Evolutionary conservation across 805 yeast species (phyloP).

Genomic region (Myxozyma kluyveri): DNA sequence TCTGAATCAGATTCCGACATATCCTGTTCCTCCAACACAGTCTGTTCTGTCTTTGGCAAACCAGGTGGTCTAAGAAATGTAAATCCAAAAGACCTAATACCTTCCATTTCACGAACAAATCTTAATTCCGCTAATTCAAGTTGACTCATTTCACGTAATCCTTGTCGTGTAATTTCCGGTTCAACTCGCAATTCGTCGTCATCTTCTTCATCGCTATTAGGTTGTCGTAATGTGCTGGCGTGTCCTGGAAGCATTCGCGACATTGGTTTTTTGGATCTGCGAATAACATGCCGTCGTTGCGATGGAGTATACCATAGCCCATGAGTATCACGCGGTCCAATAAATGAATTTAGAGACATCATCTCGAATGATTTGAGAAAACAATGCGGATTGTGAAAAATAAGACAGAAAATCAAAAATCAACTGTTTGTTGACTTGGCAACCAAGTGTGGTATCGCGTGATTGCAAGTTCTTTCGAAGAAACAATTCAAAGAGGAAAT

Average conservation of each 20-base stretch:
- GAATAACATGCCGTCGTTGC: slow-evolving; percentile 4
- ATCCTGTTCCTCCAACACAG: slow-evolving; percentile 34
- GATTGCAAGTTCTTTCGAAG: too few species aligned
- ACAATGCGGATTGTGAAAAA: neutral
- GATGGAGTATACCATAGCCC: slow-evolving; percentile 13
- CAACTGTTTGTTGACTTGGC: slow-evolving; percentile 1
- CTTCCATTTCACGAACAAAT: slow-evolving; percentile 17
- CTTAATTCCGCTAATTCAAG: slow-evolving; percentile 18
- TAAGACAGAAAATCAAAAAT: neutral
- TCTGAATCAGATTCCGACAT: slow-evolving; percentile 35
- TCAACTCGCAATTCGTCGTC: neutral
- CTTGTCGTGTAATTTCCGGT: neutral
- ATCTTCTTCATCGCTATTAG: neutral
- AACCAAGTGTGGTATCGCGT: too few species aligned
- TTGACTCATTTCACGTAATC: neutral
- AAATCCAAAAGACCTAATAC: slow-evolving; percentile 49
- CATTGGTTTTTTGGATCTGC: slow-evolving; percentile 1
- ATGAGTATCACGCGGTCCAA: slow-evolving; percentile 1
- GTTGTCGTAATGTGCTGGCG: neutral
- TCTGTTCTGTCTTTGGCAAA: slow-evolving; percentile 50
- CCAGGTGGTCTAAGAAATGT: slow-evolving; percentile 58
- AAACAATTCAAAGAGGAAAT: too few species aligned
- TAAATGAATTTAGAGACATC: neutral
- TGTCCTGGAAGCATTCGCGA: neutral
- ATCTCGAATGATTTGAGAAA: neutral